Evolutionary conservation across 1,284 basidiomycete genomes (phyloP).

Genomic region (Ustilago curta): DNA sequence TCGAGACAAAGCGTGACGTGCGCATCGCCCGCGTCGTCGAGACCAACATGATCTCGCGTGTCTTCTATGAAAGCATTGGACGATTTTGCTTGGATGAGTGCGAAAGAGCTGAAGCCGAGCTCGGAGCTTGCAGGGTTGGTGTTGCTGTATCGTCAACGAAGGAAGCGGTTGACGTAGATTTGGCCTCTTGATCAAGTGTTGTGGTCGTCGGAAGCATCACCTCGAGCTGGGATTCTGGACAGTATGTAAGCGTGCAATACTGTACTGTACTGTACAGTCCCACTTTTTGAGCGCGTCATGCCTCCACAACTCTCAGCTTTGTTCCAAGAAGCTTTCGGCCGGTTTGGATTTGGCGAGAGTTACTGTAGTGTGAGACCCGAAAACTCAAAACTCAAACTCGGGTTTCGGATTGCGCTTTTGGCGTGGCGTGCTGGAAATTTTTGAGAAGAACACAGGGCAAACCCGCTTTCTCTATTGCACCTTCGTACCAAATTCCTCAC

Average conservation of each 20-base stretch:
- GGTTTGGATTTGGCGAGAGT: background rate
- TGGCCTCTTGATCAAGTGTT: background rate
- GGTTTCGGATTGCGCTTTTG: constrained; percentile 19
- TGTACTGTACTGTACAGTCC: too few species aligned
- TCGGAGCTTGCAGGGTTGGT: background rate
- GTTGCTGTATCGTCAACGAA: too few species aligned
- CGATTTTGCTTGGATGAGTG: background rate
- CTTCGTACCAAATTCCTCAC: background rate
- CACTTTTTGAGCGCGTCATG: too few species aligned
- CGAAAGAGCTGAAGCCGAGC: background rate
- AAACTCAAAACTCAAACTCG: too few species aligned
- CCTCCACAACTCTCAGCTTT: constrained; percentile 24
- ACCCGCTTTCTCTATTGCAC: too few species aligned
- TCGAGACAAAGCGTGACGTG: constrained; percentile 5
- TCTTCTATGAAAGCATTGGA: background rate
- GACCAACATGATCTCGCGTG: constrained; percentile 23
- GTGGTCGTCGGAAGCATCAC: constrained; percentile 3
- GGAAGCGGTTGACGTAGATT: too few species aligned
- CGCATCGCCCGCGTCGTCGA: constrained; percentile 13
- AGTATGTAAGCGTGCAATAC: constrained; percentile 48
- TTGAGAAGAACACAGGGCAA: constrained; percentile 31
- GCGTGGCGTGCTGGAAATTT: constrained; percentile 21
- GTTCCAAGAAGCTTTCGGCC: constrained; percentile 9
- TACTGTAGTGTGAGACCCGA: too few species aligned
- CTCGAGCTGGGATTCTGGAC: background rate